Evolutionary conservation across 1,139 yeast genomes (phyloP).

Genomic region (Yamadazyma spencermartinsiae): DNA sequence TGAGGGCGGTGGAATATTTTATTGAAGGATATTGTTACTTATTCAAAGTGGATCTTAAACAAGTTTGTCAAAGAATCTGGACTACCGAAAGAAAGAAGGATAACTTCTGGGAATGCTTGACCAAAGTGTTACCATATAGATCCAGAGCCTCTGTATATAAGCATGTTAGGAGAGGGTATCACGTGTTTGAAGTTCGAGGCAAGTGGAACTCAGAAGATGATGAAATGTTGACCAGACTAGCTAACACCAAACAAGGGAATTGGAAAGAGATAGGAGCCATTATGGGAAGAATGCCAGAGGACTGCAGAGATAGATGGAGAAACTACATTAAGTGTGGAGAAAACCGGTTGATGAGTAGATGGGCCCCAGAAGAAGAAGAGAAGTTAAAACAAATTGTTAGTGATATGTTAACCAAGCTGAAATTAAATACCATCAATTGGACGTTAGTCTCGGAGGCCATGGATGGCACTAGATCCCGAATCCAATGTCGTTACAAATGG

Average conservation of each 20-base stretch:
- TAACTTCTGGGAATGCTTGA: conserved; percentile 82
- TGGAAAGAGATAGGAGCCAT: conserved; percentile 82
- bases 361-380: conserved; percentile 76
- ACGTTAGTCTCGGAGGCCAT: conserved; percentile 83
- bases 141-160: conserved; percentile 87
- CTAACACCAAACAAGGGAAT: conserved; percentile 68
- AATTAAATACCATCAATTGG: conserved; percentile 66
- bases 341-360: conserved; percentile 69
- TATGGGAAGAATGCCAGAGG: conserved; percentile 95
- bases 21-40: conserved; percentile 66
- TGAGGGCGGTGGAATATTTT: conserved; percentile 67
- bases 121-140: conserved; percentile 76
- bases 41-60: conserved; percentile 60
- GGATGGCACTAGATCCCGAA: conserved; percentile 86
- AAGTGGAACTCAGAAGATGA: conserved; percentile 89
- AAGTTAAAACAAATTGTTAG: conserved; percentile 57
- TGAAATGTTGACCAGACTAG: conserved; percentile 58
- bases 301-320: conserved; percentile 94
- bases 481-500: conserved; percentile 96
- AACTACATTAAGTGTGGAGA: conserved; percentile 90
- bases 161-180: conserved; percentile 87
- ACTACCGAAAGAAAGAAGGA: conserved; percentile 80
- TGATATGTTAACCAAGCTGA: conserved; percentile 31
- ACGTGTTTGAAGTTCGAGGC: conserved; percentile 82
- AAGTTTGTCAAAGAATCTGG: conserved; percentile 85